Base-by-base conservation (phyloP, 1,139 yeast genomes). In the Kazachstania sp. region DNA sequence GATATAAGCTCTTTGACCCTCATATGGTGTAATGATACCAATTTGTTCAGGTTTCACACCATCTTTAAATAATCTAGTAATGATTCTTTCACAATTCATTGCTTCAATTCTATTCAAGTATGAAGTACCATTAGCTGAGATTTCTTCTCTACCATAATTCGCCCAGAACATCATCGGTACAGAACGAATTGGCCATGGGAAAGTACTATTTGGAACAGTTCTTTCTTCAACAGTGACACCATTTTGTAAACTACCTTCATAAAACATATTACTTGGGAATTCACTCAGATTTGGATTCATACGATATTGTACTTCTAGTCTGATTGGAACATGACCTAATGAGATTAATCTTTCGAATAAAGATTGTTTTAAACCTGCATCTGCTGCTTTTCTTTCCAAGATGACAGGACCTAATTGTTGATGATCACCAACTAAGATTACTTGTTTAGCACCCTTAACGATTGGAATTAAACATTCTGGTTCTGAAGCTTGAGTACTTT, bases 151-250 rank as follows among this genome's bases (percentile, higher is more conserved):
- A 37, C 97, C 96, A 60, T 81, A 79, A 56, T 83, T 83, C 2
- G 88, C 84, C 96, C 97, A 88, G 59, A 90, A 86, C 94, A 88
- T 85, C 95, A 87, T 86, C 18, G 97, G 97, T 3, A 73, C 73
- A 45, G 80, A 83, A 36, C 72, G 70, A 28, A 84, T 82, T 0
- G 97, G 96, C 97, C 97, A 90, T 15, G 95, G 95, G 70, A 88
- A 87, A 6, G 75, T 72, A 4, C 80, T 72, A 26, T 75, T 69
- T 7, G 70, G 60, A 30, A 83, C 66, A 18, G 74, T 69, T 54
- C 97, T 74, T 55, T 86, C 83, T 48, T 81, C 85, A 23, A 77
- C 72, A 0, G 94, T 82, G 11, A 88, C 95, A 55, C 97, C 97
- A 62, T 88, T 88, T 64, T 88, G 97, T 57, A 90, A 74, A 42